A percentile compares a stretch with the other conserved stretches of the same genome.
Evolutionary conservation across 2,329 filamentous ascomycete species (phyloP).

Genomic region (Ampelomyces quisqualis): DNA sequence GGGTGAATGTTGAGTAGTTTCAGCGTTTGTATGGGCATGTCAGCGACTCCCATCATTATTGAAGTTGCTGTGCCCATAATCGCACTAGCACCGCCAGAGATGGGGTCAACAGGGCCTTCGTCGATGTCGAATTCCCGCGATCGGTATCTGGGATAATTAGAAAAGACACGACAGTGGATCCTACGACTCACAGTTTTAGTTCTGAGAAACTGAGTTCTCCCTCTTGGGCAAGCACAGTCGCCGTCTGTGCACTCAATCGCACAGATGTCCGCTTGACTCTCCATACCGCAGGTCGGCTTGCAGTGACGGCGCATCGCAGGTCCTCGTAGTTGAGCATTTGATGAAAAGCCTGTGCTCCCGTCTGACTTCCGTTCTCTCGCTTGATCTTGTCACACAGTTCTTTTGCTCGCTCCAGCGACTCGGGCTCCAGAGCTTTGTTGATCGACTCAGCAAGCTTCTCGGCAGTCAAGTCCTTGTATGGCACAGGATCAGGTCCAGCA

Average conservation of each 20-base stretch:
- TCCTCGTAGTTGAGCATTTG: constrained; percentile 44
- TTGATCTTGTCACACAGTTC: constrained; percentile 43
- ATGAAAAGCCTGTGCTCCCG: constrained; percentile 43
- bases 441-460: constrained; percentile 44
- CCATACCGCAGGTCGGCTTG: constrained; percentile 42
- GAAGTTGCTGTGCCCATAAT: constrained; percentile 79
- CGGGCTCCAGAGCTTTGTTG: constrained; percentile 41
- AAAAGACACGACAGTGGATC: neutral
- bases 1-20: constrained; percentile 51
- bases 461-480: constrained; percentile 44
- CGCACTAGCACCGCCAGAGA: constrained; percentile 63
- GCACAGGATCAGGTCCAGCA: constrained; percentile 44
- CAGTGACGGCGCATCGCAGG: constrained; percentile 37
- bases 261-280: constrained; percentile 42
- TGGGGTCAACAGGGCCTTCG: constrained; percentile 44
- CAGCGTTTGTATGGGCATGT: constrained; percentile 61
- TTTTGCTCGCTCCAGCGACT: constrained; percentile 39
- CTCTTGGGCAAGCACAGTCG: constrained; percentile 42
- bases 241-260: constrained; percentile 41
- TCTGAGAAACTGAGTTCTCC: constrained; percentile 41
- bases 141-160: constrained; percentile 33
- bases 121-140: constrained; percentile 45
- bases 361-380: constrained; percentile 41
- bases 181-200: constrained; percentile 39
- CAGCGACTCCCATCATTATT: constrained; percentile 79